Conservation (phyloP, 2,329 filamentous ascomycete species). For the Colletotrichum sp. region DNA sequence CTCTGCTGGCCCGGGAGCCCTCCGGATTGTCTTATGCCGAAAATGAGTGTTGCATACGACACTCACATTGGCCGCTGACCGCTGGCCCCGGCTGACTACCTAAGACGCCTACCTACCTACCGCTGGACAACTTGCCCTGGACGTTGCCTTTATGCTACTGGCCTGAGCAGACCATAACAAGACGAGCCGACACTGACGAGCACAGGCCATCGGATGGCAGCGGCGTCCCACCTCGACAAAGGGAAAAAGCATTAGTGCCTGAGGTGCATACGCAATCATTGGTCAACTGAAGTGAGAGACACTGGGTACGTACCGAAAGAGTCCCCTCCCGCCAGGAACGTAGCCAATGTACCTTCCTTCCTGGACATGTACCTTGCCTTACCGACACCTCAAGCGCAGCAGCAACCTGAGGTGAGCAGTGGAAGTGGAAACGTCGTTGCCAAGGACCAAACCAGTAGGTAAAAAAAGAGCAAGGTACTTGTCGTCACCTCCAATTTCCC, state of each 20-base stretch:
- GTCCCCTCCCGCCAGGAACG: not conserved
- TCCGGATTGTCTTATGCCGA: not conserved
- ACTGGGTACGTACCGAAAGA: not conserved
- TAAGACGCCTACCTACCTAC: not conserved
- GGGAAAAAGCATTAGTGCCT: not conserved
- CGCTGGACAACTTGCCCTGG: not conserved
- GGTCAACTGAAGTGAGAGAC: not conserved
- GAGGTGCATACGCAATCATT: not conserved
- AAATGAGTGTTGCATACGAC: not conserved
- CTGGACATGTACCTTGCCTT: not conserved
- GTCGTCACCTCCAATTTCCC: constrained; percentile 19
- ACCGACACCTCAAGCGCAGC: not conserved
- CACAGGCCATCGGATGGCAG: constrained; percentile 11
- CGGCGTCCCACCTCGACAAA: constrained; percentile 2
- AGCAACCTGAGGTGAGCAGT: not conserved
- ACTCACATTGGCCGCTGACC: not conserved
- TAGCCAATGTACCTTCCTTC: not conserved
- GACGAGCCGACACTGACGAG: not conserved
- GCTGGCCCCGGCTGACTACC: not conserved
- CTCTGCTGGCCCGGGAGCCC: not conserved
- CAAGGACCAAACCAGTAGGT: not conserved
- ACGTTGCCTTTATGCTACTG: not conserved
- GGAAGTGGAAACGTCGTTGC: not conserved
- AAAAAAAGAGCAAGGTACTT: constrained; percentile 7
- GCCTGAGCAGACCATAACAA: not conserved